These are phyloP conservation scores for Pestalotiopsis sp. DNA, from an alignment of 2,329 filamentous ascomycete genomes.

Conservation along the genomic window DNA sequence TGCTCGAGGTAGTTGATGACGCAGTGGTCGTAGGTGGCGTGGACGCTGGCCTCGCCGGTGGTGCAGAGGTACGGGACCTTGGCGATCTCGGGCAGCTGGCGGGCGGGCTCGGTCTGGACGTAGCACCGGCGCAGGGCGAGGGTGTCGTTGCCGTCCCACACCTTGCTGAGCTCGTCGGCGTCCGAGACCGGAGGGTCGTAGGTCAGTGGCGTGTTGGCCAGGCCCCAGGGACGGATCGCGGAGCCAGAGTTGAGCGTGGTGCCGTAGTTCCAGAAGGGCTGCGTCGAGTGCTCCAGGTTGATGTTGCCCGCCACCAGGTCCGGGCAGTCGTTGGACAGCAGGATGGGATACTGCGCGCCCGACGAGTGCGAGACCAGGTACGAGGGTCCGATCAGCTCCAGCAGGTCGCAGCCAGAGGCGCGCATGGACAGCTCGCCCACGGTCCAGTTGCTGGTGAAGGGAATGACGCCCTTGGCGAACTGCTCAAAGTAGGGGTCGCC, in stretches of 20 bases:
- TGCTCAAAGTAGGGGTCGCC: constrained; percentile 51
- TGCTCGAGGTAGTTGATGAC: constrained; percentile 52
- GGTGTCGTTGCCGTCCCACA: constrained; percentile 27
- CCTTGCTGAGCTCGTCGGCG: constrained; percentile 25
- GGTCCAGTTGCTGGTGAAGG: constrained; percentile 28
- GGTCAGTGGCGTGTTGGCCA: constrained; percentile 30
- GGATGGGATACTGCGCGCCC: constrained; percentile 19
- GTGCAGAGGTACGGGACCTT: constrained; percentile 48
- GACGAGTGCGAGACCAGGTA: constrained; percentile 34
- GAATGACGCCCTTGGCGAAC: constrained; percentile 47
- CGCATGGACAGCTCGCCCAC: constrained; percentile 26
- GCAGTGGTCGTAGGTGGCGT: constrained; percentile 56
- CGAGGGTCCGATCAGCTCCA: constrained; percentile 27
- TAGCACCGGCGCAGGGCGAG: constrained; percentile 26
- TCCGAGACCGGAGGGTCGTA: constrained; percentile 30
- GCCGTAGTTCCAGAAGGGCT: constrained; percentile 30
- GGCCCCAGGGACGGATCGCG: constrained; percentile 27
- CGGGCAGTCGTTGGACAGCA: constrained; percentile 29
- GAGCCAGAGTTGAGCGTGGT: constrained; percentile 14
- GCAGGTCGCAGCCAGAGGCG: constrained; percentile 25
- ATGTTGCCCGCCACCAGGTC: constrained; percentile 30
- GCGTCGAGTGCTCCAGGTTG: constrained; percentile 34
- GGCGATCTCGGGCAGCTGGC: constrained; percentile 45
- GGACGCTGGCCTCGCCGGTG: constrained; percentile 52
- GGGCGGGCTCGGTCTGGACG: constrained; percentile 31